Evolutionary conservation across 345 rosid genomes (phyloP), one percentile per base, ranked within the genome.

Genomic region (Garcia nutans): DNA sequence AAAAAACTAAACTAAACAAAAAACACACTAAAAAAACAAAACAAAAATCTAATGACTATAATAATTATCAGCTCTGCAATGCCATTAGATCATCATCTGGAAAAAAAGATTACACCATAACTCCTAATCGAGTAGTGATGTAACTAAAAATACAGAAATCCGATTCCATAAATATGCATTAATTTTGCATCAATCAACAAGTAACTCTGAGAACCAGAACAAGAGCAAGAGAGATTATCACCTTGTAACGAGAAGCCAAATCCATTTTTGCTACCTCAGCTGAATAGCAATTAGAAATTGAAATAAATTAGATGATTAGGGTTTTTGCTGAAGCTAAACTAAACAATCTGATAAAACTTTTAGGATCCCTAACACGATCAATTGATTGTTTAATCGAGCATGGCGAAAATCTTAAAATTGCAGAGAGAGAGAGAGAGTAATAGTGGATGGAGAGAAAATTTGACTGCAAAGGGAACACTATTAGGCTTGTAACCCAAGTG

Each of bases 241-340:
- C 98, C 98, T 91, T 93, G 75, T 91, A 93, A 68, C 98, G 91
- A 58, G 95, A 93, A 13, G 89, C 95, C 88, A 93, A 89, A 86
- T 91, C 97, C 98, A 93, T 91, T 77, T 65, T 3, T 60, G 82
- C 54, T 24, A 72, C 33, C 75, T 69, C 77, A 28, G 59, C 68
- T 41, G 22, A 42, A 44, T 16, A 49, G 33, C 23, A 11, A 6
- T 31, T 56, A 26, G 60, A 70, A 58, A 22, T 23, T n/a, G 24
- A 58, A 23, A 1, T 0, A 54, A 54, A 37, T 37, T 37, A 12
- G 58, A 54, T 54, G 58, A 17, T 54, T 54, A 54, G 58, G 58
- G n/a, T 6, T 54, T 54, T 54, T 5, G 41, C 41, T 37, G 41
- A 37, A 54, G 33, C 44, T 26, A 41, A 6, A 65, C 69, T 50